These are phyloP conservation scores for Leptographium lundbergii DNA, from an alignment of 2,329 filamentous ascomycete genomes.

Conservation along the genomic window DNA sequence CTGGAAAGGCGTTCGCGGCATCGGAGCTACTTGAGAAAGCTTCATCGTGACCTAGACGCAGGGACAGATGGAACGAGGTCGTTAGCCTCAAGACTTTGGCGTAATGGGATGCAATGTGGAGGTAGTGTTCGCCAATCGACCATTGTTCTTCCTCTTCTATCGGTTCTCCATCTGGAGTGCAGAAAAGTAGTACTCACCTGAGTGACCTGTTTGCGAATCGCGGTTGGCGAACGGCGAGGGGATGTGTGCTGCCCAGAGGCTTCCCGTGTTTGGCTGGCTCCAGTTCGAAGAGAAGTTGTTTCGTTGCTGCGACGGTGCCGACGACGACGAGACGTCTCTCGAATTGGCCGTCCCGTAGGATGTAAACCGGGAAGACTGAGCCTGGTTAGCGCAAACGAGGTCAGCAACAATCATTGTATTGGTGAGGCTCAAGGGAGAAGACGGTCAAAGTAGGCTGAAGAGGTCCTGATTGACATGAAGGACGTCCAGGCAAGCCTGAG, in stretches of 20 bases:
- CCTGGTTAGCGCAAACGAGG: constrained; percentile 14
- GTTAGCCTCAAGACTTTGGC: not conserved
- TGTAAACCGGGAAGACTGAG: constrained; percentile 25
- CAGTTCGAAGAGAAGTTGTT: constrained; percentile 22
- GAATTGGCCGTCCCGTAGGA: constrained; percentile 20
- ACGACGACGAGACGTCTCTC: constrained; percentile 18
- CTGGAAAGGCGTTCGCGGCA: not conserved
- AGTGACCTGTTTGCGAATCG: constrained; percentile 27
- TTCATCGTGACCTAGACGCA: constrained; percentile 17
- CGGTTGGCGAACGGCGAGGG: constrained; percentile 22
- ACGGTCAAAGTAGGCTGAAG: not conserved
- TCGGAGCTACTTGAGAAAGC: constrained; percentile 16
- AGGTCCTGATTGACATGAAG: not conserved
- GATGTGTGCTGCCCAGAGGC: constrained; percentile 36
- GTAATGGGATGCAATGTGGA: not conserved
- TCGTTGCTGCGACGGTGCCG: constrained; percentile 22
- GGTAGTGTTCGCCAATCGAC: not conserved
- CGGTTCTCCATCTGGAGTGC: not conserved
- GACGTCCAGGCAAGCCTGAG: not conserved
- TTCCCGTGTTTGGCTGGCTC: constrained; percentile 19
- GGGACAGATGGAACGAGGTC: not conserved
- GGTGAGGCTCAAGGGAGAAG: not conserved
- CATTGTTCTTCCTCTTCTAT: not conserved
- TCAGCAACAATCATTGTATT: constrained; percentile 2
- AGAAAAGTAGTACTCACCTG: constrained; percentile 32